Evolutionary conservation across 306 rosid species (phyloP), one percentile per base, ranked within the genome.

Genomic region (Oxytropis ochrocephala): DNA sequence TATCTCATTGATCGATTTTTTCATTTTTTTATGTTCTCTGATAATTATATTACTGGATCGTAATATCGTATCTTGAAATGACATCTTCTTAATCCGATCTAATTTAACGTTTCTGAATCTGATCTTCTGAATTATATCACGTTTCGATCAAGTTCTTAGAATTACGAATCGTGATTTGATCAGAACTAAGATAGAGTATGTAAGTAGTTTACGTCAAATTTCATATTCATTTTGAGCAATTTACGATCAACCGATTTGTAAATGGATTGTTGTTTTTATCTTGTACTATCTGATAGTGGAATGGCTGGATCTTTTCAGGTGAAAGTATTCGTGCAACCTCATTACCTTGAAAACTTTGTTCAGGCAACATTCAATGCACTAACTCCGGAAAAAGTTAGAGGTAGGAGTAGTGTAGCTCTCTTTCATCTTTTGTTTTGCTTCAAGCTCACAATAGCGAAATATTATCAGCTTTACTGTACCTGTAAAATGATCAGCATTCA

Each of bases 261-360:
- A 8, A 0, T 59, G 14, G 30, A n/a, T 56, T 57, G 17, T 50
- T 67, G 43, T 8, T 21, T 53, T 14, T 58, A 50, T 16, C 12
- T 29, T 69, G 64, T 9, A 29, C 35, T 35, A 9, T 60, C 41
- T 78, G 44, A 75, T 59, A 9, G 47, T 46, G 67, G 66, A 51
- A 50, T 83, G 72, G 42, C 1, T 44, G 50, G 79, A 63, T 67
- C 67, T 78, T 79, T 79, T 82, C 95, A 95, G 99, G 99, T 91
- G 77, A 95, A 87, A 79, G 95, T 95, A 11, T 95, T 95, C 80
- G 75, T 78, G 60, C 95, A 95, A 70, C 95, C 95, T 58, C 75
- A 89, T 79, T 95, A 95, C 85, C 77, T 89, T 73, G 83, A 95
- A 46, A 95, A 95, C 80, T 95, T 95, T 73, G 97, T 95, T 82